Conservation (phyloP, 1,284 basidiomycete species). For the Trichosporon asahii region DNA sequence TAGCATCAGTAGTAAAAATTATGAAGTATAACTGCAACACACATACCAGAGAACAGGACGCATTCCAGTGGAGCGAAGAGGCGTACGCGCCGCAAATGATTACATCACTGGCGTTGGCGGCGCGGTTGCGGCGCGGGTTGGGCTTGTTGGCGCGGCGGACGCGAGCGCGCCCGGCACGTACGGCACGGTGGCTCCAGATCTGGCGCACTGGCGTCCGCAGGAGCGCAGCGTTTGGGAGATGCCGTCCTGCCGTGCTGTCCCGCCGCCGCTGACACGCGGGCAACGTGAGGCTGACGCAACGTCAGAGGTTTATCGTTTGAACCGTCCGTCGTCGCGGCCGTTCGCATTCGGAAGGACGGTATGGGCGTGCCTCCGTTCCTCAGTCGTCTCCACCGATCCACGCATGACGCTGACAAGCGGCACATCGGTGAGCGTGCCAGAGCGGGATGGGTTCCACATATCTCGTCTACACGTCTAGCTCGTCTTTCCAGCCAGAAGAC, state of each 20-base stretch:
- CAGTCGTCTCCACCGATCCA: too few species aligned
- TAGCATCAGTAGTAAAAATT: neutral
- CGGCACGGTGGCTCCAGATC: neutral
- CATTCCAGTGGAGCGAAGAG: conserved; percentile 1
- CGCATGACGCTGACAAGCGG: neutral
- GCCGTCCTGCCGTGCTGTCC: neutral
- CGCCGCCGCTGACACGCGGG: neutral
- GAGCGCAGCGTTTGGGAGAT: too few species aligned
- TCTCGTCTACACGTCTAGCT: too few species aligned
- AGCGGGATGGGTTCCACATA: too few species aligned
- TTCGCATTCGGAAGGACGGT: neutral
- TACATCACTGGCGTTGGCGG: neutral
- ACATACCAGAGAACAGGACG: neutral
- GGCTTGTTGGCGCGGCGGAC: neutral
- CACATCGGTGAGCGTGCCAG: too few species aligned
- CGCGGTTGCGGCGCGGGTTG: too few species aligned
- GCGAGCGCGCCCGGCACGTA: neutral
- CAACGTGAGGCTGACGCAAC: neutral
- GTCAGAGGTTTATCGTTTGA: neutral
- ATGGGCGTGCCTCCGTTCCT: neutral
- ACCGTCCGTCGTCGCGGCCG: too few species aligned
- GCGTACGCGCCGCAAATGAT: neutral
- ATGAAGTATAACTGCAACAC: neutral
- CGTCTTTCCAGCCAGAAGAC: too few species aligned
- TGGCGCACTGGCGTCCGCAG: neutral